Evolutionary conservation across 257 asterid species (phyloP), one percentile per base, ranked within the genome.

Genomic region (Jaltomata sinuosa): DNA sequence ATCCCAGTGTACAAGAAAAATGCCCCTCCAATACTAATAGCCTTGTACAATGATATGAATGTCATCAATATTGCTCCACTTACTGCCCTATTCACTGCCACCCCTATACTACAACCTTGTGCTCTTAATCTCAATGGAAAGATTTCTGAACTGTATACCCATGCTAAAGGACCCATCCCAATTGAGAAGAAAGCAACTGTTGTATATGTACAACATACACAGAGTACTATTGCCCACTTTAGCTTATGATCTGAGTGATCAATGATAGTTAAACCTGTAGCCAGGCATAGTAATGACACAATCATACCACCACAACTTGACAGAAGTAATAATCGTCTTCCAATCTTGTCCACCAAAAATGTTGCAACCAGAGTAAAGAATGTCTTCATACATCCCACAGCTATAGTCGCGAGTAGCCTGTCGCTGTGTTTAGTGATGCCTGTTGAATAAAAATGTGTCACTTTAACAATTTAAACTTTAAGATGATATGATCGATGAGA

Each of bases 271-370:
- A 93, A 38, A 1, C 93, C 89, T 0, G 53, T 68, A 61, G 86
- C 97, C 9, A 93, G 84, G 12, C 76, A 78, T 12, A 84, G 0
- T 6, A 87, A 83, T 0, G 95, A 90, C 0, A 77, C 16, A 1
- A 81, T 83, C 86, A 93, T 45, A 10, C 97, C 97, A 9, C 91
- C 95, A 3, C 88, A 83, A 76, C 95, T 93, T 4, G 89, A 34
- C 62, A 93, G 89, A 8, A 93, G 94, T 80, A 93, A 84, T 16
- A 86, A 79, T 11, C 97, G 86, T 15, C 97, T 90, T 15, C 97
- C 95, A 36, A 89, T 34, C 38, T 25, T 88, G 89, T 92, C 97
- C 3, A 92, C 90, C 8, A 84, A 53, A 68, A 91, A 91, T 2
- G 95, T 92, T 0, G 97, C 89, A n/a, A 93, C 91, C n/a, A 93